A percentile compares a stretch with the other conserved stretches of the same genome.
phyloP scores from a whole-genome alignment of 2,329 filamentous ascomycete species.

The Teratosphaeria gauchensis region DNA sequence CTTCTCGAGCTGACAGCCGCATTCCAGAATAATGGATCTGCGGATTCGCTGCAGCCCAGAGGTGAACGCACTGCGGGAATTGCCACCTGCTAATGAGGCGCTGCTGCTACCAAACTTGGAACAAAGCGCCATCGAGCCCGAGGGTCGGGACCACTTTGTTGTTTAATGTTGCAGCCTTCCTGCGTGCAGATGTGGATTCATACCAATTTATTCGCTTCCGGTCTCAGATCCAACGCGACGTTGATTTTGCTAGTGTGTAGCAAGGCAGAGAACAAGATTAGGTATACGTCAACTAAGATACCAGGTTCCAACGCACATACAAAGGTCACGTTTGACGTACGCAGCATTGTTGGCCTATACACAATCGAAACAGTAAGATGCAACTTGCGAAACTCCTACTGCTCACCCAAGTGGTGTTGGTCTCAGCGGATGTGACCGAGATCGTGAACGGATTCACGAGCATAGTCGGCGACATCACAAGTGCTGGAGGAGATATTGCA shows the following conservation, averaged over 20 bases:
- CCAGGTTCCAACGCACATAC: too few relatives aligned
- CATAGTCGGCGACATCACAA: slow-evolving; percentile 4
- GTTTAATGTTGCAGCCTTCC: too few relatives aligned
- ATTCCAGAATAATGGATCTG: too few relatives aligned
- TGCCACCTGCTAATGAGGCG: too few relatives aligned
- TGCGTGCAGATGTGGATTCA: not conserved
- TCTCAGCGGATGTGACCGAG: slow-evolving; percentile 9
- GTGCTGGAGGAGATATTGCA: slow-evolving; percentile 2
- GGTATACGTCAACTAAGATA: not conserved
- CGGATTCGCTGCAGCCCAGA: too few relatives aligned
- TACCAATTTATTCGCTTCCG: not conserved
- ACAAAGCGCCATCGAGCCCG: too few relatives aligned
- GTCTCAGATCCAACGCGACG: not conserved
- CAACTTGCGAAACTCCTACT: slow-evolving; percentile 13
- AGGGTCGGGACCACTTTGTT: too few relatives aligned
- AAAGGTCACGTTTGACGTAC: too few relatives aligned
- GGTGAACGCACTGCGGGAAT: too few relatives aligned
- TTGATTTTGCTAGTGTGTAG: not conserved
- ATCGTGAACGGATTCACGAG: slow-evolving; percentile 4
- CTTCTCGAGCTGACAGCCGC: too few relatives aligned
- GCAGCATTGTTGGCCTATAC: too few relatives aligned
- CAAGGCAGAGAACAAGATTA: not conserved
- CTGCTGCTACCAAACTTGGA: too few relatives aligned
- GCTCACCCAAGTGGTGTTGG: slow-evolving; percentile 12
- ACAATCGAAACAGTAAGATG: slow-evolving; percentile 6